Evolutionary conservation across 331 rosid species (phyloP).

Genomic region (Quercus tomentella): DNA sequence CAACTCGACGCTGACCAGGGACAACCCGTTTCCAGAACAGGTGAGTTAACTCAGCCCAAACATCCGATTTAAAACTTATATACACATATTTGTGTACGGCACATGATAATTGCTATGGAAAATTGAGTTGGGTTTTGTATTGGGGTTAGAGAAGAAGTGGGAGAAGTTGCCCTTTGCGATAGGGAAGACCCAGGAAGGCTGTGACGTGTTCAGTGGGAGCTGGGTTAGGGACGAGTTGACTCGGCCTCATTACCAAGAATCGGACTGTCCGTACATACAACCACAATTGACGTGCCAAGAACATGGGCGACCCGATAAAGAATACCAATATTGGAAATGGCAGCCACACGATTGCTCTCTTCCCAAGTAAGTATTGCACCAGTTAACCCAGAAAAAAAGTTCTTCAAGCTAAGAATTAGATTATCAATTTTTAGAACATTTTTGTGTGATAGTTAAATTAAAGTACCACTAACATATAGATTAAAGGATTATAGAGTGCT

Average conservation of each 20-base stretch:
- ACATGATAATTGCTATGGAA: neutral
- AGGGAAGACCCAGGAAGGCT: conserved; percentile 40
- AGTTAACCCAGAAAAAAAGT: neutral
- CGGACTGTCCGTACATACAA: conserved; percentile 94
- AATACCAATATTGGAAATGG: conserved; percentile 76
- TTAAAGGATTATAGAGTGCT: too few relatives aligned
- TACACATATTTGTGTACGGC: neutral
- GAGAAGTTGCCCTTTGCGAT: conserved; percentile 50
- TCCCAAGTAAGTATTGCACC: conserved; percentile 48
- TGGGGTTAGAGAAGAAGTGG: conserved; percentile 41
- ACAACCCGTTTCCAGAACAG: conserved; percentile 22
- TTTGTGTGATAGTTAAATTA: too few relatives aligned
- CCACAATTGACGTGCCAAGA: conserved; percentile 87
- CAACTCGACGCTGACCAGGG: conserved; percentile 30
- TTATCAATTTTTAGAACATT: too few relatives aligned
- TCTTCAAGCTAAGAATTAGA: too few relatives aligned
- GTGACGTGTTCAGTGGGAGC: conserved; percentile 68
- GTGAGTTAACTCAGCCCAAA: conserved; percentile 36
- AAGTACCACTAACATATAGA: too few relatives aligned
- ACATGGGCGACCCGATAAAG: conserved; percentile 74
- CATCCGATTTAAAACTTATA: neutral
- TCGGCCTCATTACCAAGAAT: conserved; percentile 77
- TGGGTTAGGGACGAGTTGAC: conserved; percentile 82
- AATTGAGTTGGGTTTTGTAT: neutral
- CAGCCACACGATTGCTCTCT: conserved; percentile 80